Evolutionary conservation across 208 protist species (phyloP).

Genomic region (Crithidia brevicula): DNA sequence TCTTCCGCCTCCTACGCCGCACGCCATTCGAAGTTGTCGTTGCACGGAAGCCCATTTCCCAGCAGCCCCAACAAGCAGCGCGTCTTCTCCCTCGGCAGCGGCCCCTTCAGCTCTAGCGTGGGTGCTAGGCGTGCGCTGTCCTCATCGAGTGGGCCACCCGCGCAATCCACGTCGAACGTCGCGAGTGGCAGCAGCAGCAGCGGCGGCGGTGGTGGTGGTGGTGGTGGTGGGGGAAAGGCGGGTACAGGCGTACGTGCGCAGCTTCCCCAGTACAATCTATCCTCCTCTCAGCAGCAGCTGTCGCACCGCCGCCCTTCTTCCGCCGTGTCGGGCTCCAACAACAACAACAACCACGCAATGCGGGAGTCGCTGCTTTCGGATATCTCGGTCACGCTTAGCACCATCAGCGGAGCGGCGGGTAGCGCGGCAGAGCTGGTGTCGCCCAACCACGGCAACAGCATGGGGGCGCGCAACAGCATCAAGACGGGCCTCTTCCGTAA

Average conservation of each 20-base stretch:
- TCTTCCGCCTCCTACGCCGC: neutral
- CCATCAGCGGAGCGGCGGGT: neutral
- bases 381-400: constrained; percentile 29
- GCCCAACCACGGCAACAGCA: neutral
- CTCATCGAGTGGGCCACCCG: neutral
- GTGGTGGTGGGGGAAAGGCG: neutral
- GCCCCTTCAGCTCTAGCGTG: neutral
- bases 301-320: neutral
- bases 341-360: constrained; percentile 4
- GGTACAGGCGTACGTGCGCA: neutral
- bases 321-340: neutral
- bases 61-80: constrained; percentile 5
- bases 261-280: constrained; percentile 8
- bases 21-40: constrained; percentile 3
- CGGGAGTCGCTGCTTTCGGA: constrained; percentile 41
- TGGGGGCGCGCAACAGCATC: constrained; percentile 12
- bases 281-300: neutral
- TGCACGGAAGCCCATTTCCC: constrained; percentile 4
- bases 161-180: neutral
- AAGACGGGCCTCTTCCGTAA: constrained; percentile 9
- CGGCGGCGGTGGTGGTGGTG: neutral
- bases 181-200: neutral
- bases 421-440: constrained; percentile 14
- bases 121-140: neutral
- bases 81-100: neutral